Conservation (phyloP, 179 eudicot species). For the Spergularia azorica region DNA sequence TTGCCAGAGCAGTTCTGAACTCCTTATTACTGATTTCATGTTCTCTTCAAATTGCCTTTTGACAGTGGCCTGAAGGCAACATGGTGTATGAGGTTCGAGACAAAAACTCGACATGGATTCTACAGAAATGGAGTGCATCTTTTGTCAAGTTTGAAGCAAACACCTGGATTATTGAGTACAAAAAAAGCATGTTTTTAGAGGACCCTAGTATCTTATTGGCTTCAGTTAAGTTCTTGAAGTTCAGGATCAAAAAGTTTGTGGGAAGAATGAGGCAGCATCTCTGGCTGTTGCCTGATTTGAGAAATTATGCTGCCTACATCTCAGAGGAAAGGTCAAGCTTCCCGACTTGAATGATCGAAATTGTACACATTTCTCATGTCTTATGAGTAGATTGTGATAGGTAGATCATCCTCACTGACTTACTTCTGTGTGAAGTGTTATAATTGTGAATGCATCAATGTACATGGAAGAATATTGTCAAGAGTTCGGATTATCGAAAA, state of each 20-base stretch:
- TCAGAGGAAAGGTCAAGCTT: conserved; percentile 19
- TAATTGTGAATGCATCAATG: not conserved
- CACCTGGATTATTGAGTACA: conserved; percentile 77
- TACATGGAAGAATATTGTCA: not conserved
- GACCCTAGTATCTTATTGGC: conserved; percentile 40
- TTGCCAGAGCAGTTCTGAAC: not conserved
- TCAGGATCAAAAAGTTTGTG: conserved; percentile 32
- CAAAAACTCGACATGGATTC: conserved; percentile 53
- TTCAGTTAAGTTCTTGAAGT: conserved; percentile 41
- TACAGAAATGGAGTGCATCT: conserved; percentile 66
- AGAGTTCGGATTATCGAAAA: not conserved
- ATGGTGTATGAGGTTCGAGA: conserved; percentile 29
- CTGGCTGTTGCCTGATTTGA: conserved; percentile 27
- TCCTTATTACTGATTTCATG: not conserved
- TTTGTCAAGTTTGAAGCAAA: conserved; percentile 51
- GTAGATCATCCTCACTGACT: conserved; percentile 8
- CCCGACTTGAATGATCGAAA: conserved; percentile 26
- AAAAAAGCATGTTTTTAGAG: conserved; percentile 37
- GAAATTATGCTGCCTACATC: conserved; percentile 9
- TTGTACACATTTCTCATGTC: conserved; percentile 21
- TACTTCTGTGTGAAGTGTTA: not conserved
- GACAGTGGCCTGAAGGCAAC: conserved; percentile 66
- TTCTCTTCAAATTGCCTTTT: not conserved
- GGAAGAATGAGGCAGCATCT: conserved; percentile 19
- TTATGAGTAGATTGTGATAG: conserved; percentile 5